Conservation (phyloP, 306 rosid genomes). For the Casuarina equisetifolia region DNA sequence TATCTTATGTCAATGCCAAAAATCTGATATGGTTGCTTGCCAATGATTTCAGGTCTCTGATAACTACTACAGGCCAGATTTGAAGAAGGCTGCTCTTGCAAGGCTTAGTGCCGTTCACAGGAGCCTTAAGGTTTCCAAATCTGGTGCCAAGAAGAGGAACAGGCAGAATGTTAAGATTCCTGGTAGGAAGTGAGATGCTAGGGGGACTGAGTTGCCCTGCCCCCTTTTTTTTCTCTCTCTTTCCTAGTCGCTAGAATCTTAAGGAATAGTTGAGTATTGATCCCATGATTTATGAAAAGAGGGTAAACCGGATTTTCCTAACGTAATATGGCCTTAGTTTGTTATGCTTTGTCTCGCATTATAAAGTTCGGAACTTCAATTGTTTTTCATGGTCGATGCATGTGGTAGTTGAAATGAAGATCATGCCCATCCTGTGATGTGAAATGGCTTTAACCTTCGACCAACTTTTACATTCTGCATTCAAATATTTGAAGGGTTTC, state of each 20-base stretch:
- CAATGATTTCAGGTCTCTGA: constrained; percentile 45
- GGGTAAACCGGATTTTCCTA: background rate
- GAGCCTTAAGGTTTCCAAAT: constrained; percentile 88
- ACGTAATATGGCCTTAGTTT: background rate
- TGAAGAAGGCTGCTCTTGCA: constrained; percentile 81
- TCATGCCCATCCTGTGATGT: background rate
- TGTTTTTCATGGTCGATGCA: background rate
- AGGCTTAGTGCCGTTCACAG: constrained; percentile 79
- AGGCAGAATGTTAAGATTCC: constrained; percentile 55
- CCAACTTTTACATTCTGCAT: background rate
- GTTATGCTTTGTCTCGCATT: background rate
- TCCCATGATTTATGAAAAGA: background rate
- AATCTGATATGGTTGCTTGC: background rate
- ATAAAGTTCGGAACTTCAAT: background rate
- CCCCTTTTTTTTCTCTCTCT: background rate
- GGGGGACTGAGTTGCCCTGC: background rate
- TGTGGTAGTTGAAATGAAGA: background rate
- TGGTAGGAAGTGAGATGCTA: constrained; percentile 37
- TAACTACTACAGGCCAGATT: constrained; percentile 83
- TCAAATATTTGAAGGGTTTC: background rate
- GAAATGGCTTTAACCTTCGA: background rate
- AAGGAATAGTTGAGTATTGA: background rate
- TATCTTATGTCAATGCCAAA: background rate
- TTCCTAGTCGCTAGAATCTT: background rate
- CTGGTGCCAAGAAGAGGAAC: constrained; percentile 92